These are phyloP conservation scores for Ascochyta viciae-villosae DNA, from an alignment of 2,329 filamentous ascomycete genomes.

Conservation along the genomic window DNA sequence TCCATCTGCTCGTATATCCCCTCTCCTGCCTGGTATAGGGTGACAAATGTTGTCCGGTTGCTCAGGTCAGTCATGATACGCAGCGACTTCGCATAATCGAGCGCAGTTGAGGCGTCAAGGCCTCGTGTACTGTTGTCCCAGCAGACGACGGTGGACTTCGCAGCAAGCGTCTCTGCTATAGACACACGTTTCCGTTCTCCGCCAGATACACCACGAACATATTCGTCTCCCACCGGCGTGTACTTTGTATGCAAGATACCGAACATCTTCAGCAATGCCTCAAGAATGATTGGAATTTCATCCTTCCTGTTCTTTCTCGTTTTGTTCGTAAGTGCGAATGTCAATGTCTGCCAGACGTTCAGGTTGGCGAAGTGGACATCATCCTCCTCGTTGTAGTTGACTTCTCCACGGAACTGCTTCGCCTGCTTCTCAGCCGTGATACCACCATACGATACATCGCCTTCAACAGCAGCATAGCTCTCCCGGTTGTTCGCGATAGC, in stretches of 20 bases:
- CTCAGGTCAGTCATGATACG: constrained; percentile 81
- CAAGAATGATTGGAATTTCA: constrained; percentile 72
- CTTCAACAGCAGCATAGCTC: constrained; percentile 70
- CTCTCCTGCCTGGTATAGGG: constrained; percentile 74
- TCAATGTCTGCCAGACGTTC: constrained; percentile 79
- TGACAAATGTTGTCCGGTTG: constrained; percentile 73
- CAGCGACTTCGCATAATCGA: constrained; percentile 79
- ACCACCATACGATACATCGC: constrained; percentile 75
- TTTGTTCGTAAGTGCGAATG: constrained; percentile 77
- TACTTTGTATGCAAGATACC: constrained; percentile 77
- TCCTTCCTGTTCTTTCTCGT: constrained; percentile 70
- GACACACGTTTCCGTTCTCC: constrained; percentile 78
- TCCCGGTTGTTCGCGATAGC: constrained; percentile 74
- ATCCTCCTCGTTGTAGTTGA: constrained; percentile 80
- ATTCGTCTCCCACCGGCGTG: constrained; percentile 78
- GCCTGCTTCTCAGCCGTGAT: constrained; percentile 72
- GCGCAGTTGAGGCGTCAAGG: constrained; percentile 78
- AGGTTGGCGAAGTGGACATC: constrained; percentile 76
- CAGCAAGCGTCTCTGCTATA: constrained; percentile 78
- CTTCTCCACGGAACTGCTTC: constrained; percentile 75
- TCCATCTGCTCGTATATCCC: constrained; percentile 78
- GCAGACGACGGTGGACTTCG: constrained; percentile 64
- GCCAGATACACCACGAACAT: constrained; percentile 75
- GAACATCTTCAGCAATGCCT: constrained; percentile 77
- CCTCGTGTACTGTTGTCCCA: constrained; percentile 85